A percentile compares a stretch with the other conserved stretches of the same genome.
phyloP scores from a whole-genome alignment of 306 rosid species.

The Phaseolus lunatus region DNA sequence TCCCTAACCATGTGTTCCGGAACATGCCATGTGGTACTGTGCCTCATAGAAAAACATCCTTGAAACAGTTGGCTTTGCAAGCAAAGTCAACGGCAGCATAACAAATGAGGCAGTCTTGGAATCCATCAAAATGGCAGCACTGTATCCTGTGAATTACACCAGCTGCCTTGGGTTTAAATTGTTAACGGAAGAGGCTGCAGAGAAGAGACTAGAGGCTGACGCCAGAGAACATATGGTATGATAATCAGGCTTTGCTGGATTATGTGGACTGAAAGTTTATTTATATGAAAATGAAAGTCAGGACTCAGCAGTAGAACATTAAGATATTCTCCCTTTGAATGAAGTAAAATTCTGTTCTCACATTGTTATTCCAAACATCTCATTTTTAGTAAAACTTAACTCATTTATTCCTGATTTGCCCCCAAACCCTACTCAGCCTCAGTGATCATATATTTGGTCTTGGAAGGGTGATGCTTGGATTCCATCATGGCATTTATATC shows the following conservation, averaged over 20 bases:
- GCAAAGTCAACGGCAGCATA: background rate
- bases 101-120: background rate
- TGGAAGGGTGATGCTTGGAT: constrained; percentile 25
- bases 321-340: background rate
- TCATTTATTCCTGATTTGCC: background rate
- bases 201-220: background rate
- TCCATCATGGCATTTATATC: constrained; percentile 1
- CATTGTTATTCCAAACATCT: background rate
- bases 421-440: background rate
- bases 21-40: background rate
- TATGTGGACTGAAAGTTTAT: background rate
- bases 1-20: background rate
- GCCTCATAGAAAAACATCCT: background rate
- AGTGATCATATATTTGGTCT: constrained; percentile 17
- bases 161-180: background rate
- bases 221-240: background rate
- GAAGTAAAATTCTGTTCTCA: background rate
- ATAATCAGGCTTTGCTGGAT: constrained; percentile 8
- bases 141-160: background rate
- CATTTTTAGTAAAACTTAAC: background rate
- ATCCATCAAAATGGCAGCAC: background rate
- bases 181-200: background rate
- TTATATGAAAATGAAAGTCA: background rate
- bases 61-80: background rate
- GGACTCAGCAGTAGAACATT: background rate